Evolutionary conservation across 2,329 filamentous ascomycete species (phyloP).

Genomic region (Penicillium palitans): DNA sequence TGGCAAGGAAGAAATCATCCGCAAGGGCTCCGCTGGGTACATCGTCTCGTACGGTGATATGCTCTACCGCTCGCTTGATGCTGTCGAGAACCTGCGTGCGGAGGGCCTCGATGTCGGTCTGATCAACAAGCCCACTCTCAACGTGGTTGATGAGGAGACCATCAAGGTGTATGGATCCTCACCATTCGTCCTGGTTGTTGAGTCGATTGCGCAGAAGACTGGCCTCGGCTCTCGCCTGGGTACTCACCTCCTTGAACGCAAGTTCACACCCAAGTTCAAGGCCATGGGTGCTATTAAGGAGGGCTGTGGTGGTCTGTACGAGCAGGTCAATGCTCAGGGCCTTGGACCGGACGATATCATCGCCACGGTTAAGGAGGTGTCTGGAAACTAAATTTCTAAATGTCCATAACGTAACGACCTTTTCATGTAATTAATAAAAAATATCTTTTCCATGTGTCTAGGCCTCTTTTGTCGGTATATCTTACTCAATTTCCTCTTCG

Average conservation of each 20-base stretch:
- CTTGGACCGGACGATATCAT: constrained; percentile 39
- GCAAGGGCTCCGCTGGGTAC: constrained; percentile 40
- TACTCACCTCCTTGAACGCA: constrained; percentile 38
- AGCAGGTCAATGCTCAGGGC: constrained; percentile 43
- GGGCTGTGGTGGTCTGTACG: constrained; percentile 40
- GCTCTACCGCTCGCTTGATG: constrained; percentile 44
- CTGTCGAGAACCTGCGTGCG: constrained; percentile 39
- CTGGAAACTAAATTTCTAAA: constrained; percentile 18
- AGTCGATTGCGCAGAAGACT: constrained; percentile 44
- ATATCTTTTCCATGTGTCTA: background rate
- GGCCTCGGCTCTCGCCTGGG: constrained; percentile 42
- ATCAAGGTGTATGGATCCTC: constrained; percentile 39
- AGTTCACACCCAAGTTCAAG: constrained; percentile 41
- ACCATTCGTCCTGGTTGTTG: constrained; percentile 41
- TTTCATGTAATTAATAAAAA: constrained; percentile 2
- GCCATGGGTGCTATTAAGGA: constrained; percentile 42
- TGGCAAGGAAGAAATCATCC: constrained; percentile 42
- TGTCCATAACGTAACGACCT: constrained; percentile 2
- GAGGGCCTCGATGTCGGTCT: constrained; percentile 41
- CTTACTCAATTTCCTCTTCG: background rate
- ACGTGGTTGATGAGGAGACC: constrained; percentile 42
- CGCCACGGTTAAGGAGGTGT: constrained; percentile 30
- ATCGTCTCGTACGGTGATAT: constrained; percentile 43
- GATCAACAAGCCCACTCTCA: constrained; percentile 44
- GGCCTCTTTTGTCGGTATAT: background rate